A percentile compares a stretch with the other conserved stretches of the same genome.
phyloP scores from a whole-genome alignment of 441 rosid species.

The Kokia cookei region DNA sequence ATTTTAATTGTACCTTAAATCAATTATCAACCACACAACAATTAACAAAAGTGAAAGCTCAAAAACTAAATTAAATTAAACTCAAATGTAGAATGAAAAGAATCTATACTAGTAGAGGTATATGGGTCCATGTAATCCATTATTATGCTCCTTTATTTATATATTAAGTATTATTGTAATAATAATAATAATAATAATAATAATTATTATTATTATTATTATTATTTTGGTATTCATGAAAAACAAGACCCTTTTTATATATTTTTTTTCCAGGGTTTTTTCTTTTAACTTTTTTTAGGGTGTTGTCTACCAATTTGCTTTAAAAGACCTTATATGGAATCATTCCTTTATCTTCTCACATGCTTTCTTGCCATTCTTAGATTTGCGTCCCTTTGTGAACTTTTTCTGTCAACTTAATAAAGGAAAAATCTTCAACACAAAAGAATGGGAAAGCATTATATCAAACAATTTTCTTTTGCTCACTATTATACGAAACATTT shows the following conservation, averaged over 20 bases:
- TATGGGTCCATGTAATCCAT: slow-evolving; percentile 26
- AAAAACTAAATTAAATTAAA: background rate
- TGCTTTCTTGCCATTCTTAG: slow-evolving; percentile 4
- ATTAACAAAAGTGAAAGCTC: background rate
- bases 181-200: too few species aligned
- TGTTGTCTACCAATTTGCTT: slow-evolving; percentile 26
- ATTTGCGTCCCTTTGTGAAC: background rate
- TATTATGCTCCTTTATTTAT: slow-evolving; percentile 18
- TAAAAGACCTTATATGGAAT: slow-evolving; percentile 23
- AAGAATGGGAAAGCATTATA: background rate
- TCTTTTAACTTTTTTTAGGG: slow-evolving; percentile 1
- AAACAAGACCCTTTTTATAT: background rate
- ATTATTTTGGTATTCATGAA: background rate
- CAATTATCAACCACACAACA: background rate
- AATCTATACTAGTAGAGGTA: background rate
- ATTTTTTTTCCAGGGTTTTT: background rate
- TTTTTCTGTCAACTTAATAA: background rate
- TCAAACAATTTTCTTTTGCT: too few species aligned
- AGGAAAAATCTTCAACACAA: background rate
- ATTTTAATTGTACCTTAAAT: background rate
- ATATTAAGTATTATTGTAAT: too few species aligned
- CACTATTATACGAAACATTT: background rate
- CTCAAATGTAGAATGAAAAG: background rate
- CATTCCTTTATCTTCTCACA: slow-evolving; percentile 21
- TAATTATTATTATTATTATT: too few species aligned